These are phyloP conservation scores for Cymbopogon flexuosus DNA, from an alignment of 202 grass and related monocot species.

Conservation along the genomic window DNA sequence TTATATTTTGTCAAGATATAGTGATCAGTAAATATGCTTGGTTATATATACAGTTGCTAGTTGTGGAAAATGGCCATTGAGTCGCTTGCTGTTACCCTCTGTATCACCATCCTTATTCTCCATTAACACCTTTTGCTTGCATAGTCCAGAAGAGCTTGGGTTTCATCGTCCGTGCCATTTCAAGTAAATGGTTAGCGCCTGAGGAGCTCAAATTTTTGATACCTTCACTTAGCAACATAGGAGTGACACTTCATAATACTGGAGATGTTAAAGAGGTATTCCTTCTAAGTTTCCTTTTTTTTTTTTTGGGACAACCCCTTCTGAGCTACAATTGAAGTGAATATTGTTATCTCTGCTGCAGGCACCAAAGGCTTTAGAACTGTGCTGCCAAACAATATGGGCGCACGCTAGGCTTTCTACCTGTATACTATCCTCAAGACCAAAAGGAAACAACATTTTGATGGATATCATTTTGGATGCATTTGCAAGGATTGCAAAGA, in stretches of 20 bases:
- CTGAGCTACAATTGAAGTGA: slow-evolving; percentile 2
- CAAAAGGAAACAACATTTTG: background rate
- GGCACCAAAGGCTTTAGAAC: slow-evolving; percentile 51
- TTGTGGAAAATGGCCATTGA: background rate
- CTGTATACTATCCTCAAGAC: slow-evolving; percentile 21
- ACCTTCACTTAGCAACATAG: slow-evolving; percentile 52
- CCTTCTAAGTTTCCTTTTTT: slow-evolving; percentile 6
- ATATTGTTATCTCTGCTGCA: slow-evolving; percentile 31
- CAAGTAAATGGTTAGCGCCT: slow-evolving; percentile 49
- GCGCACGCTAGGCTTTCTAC: slow-evolving; percentile 23
- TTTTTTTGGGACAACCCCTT: background rate
- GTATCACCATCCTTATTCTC: background rate
- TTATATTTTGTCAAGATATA: background rate
- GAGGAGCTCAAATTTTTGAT: slow-evolving; percentile 64
- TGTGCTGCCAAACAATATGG: slow-evolving; percentile 65
- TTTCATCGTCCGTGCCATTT: slow-evolving; percentile 47
- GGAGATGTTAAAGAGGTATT: slow-evolving; percentile 59
- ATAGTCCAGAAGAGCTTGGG: slow-evolving; percentile 57
- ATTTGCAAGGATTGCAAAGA: slow-evolving; percentile 45
- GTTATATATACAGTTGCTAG: background rate
- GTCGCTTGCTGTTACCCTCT: background rate
- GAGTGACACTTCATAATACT: slow-evolving; percentile 53
- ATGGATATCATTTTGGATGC: slow-evolving; percentile 44
- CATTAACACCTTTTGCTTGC: slow-evolving; percentile 39
- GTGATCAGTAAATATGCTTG: background rate